Percentiles rank a stretch among this genome's conserved stretches.
Evolutionary conservation across 1,284 basidiomycete species (phyloP).

Genomic region (Malassezia psittaci): DNA sequence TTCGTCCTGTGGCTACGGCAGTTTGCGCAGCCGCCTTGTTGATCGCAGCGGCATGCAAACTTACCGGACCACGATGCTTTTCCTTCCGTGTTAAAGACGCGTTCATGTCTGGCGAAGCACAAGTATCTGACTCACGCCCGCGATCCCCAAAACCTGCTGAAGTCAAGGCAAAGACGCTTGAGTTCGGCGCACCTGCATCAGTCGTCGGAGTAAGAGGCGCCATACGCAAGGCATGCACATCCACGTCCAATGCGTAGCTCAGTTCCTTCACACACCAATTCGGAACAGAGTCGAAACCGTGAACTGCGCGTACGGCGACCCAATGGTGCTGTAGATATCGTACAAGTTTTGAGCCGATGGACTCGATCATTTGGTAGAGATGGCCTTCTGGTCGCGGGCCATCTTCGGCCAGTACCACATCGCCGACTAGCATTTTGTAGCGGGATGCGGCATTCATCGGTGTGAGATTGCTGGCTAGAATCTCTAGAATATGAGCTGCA

Average conservation of each 20-base stretch:
- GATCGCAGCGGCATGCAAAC: conserved; percentile 10
- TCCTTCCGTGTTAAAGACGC: neutral
- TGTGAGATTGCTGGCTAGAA: neutral
- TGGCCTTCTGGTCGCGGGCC: neutral
- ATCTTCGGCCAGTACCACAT: conserved; percentile 7
- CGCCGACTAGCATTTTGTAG: conserved; percentile 9
- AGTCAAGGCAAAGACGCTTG: conserved; percentile 10
- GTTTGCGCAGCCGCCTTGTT: conserved; percentile 10
- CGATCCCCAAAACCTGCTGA: conserved; percentile 6
- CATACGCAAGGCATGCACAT: conserved; percentile 1
- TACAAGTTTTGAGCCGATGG: neutral
- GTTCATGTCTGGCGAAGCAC: neutral
- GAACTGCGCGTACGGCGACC: conserved; percentile 2
- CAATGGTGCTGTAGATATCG: conserved; percentile 10
- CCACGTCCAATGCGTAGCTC: conserved; percentile 3
- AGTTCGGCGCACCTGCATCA: neutral
- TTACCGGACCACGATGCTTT: conserved; percentile 8
- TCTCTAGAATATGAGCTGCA: neutral
- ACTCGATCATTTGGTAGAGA: neutral
- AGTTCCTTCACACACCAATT: conserved; percentile 16
- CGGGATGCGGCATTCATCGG: neutral
- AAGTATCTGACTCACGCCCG: neutral
- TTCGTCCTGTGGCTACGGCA: neutral
- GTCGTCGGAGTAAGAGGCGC: neutral
- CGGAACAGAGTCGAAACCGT: conserved; percentile 8